Conservation (phyloP, 2,329 filamentous ascomycete species). For the Xenosphaeropsis pyriputrescens region DNA sequence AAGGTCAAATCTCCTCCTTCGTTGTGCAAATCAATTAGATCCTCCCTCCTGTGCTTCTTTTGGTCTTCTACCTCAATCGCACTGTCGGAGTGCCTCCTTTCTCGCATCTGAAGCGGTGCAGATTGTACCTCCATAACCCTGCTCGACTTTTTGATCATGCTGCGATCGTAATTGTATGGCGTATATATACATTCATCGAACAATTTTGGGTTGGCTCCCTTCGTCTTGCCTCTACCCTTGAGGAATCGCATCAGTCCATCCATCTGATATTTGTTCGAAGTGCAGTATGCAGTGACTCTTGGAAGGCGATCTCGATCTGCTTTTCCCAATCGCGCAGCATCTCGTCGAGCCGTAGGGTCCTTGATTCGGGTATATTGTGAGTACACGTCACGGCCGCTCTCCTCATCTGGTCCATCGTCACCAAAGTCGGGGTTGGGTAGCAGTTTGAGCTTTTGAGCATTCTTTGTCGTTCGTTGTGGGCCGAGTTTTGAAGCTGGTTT, state of each 20-base stretch:
- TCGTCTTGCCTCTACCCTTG: constrained; percentile 65
- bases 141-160: constrained; percentile 6
- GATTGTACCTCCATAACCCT: constrained; percentile 12
- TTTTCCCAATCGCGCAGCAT: constrained; percentile 85
- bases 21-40: constrained; percentile 46
- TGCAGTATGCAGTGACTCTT: constrained; percentile 92
- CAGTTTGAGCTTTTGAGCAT: constrained; percentile 93
- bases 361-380: constrained; percentile 97
- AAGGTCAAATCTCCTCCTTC: constrained; percentile 17
- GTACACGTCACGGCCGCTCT: constrained; percentile 90
- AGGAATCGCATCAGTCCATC: constrained; percentile 82
- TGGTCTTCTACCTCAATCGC: constrained; percentile 52
- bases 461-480: constrained; percentile 88
- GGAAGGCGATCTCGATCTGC: constrained; percentile 79
- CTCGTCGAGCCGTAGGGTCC: constrained; percentile 80
- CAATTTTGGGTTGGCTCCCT: constrained; percentile 73
- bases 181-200: constrained; percentile 98
- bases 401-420: constrained; percentile 66
- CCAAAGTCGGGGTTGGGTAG: constrained; percentile 78
- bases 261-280: constrained; percentile 80
- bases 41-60: constrained; percentile 37
- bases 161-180: constrained; percentile 65
- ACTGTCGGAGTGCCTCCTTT: constrained; percentile 64
- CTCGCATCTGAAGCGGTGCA: constrained; percentile 27
- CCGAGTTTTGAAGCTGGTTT: constrained; percentile 56